phyloP scores from a whole-genome alignment of 495 filamentous ascomycete genomes.

The Tuber melanosporum region DNA sequence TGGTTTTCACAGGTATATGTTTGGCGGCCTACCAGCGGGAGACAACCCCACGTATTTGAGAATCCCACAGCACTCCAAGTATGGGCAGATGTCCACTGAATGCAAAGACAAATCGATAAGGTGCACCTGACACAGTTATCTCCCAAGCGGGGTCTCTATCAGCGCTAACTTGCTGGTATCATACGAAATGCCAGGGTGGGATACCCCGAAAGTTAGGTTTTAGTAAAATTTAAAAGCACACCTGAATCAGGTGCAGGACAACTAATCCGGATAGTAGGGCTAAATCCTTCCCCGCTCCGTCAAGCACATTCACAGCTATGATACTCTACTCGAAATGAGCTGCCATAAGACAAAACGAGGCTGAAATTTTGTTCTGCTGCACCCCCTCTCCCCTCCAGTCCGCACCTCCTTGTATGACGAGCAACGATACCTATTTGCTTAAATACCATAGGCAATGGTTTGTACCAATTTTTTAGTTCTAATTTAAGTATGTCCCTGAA shows the following conservation, averaged over 20 bases:
- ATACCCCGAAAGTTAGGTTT: neutral
- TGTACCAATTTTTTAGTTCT: neutral
- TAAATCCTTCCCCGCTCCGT: neutral
- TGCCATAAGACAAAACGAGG: neutral
- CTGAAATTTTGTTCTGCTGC: neutral
- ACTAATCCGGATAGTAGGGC: neutral
- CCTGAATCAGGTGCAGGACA: neutral
- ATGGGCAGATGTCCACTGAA: neutral
- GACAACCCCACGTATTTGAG: neutral
- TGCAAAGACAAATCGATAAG: neutral
- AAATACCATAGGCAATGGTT: neutral
- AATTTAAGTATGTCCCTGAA: neutral
- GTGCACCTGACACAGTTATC: neutral
- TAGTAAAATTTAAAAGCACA: conserved; percentile 2
- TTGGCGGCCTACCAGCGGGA: neutral
- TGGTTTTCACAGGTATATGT: neutral
- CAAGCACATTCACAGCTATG: neutral
- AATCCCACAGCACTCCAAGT: neutral
- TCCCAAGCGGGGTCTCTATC: neutral
- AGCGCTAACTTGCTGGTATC: neutral
- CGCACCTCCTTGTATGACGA: neutral
- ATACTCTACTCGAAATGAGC: no score
- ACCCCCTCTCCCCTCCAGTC: neutral
- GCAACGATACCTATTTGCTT: neutral
- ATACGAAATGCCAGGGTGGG: neutral